phyloP scores from a whole-genome alignment of 106 monocot genomes.

The Acanthochlamys bracteata region DNA sequence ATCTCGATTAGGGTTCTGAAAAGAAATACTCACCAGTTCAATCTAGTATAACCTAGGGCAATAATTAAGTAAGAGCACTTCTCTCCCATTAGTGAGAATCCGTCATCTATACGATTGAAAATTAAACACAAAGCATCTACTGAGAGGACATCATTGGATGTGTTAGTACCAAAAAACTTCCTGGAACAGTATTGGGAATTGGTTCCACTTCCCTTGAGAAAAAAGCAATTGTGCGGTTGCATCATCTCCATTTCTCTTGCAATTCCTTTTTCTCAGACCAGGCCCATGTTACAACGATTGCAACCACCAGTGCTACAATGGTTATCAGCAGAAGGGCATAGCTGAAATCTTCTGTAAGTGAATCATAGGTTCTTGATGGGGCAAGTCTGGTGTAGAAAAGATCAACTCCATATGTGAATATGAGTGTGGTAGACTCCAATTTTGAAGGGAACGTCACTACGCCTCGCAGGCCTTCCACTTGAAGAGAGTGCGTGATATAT shows the following conservation, averaged over 20 bases:
- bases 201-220: neutral
- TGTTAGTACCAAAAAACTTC: neutral
- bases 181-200: neutral
- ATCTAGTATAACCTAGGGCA: too few relatives aligned
- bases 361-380: slow-evolving; percentile 93
- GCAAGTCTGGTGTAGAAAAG: slow-evolving; percentile 88
- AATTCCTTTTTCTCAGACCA: slow-evolving; percentile 84
- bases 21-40: too few relatives aligned
- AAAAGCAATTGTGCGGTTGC: neutral
- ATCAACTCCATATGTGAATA: slow-evolving; percentile 90
- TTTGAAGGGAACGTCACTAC: slow-evolving; percentile 73
- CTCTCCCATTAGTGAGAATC: neutral
- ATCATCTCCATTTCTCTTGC: slow-evolving; percentile 84
- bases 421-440: slow-evolving; percentile 79
- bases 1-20: neutral
- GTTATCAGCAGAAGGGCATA: slow-evolving; percentile 90
- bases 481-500: slow-evolving; percentile 81
- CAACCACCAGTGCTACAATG: slow-evolving; percentile 63
- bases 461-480: slow-evolving; percentile 88
- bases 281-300: slow-evolving; percentile 79
- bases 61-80: neutral
- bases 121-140: neutral
- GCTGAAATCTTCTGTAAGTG: slow-evolving; percentile 95
- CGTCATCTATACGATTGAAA: neutral
- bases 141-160: too few relatives aligned